A percentile compares a stretch with the other conserved stretches of the same genome.
phyloP scores from a whole-genome alignment of 345 rosid genomes.

The Sisymbrium irio region DNA sequence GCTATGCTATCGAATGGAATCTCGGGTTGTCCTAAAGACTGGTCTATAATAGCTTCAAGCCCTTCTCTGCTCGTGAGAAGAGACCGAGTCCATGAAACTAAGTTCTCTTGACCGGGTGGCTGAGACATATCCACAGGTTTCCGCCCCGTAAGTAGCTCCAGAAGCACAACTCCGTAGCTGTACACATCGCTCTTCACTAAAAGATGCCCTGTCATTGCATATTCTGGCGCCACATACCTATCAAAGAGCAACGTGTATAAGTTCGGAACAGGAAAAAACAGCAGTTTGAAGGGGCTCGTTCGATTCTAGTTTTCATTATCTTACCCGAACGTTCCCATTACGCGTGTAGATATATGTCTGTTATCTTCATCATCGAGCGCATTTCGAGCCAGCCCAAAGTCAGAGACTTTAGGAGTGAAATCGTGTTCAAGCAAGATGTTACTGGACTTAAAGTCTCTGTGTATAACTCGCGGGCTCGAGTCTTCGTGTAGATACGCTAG shows the following conservation, averaged over 20 bases:
- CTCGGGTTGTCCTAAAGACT: slow-evolving; percentile 54
- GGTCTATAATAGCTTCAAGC: slow-evolving; percentile 62
- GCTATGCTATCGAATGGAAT: slow-evolving; percentile 75
- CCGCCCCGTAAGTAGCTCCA: slow-evolving; percentile 85
- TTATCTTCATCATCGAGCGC: slow-evolving; percentile 83
- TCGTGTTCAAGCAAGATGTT: slow-evolving; percentile 91
- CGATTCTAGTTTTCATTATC: background rate
- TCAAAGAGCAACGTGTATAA: background rate
- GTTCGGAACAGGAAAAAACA: background rate
- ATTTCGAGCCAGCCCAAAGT: slow-evolving; percentile 92
- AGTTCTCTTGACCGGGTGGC: slow-evolving; percentile 86
- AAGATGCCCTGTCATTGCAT: slow-evolving; percentile 99
- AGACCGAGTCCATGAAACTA: slow-evolving; percentile 89
- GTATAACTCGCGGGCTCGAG: slow-evolving; percentile 93
- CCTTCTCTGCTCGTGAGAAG: slow-evolving; percentile 76
- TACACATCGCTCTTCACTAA: slow-evolving; percentile 98
- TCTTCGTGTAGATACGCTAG: slow-evolving; percentile 96
- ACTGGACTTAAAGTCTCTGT: slow-evolving; percentile 95
- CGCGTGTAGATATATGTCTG: slow-evolving; percentile 88
- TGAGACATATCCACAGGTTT: slow-evolving; percentile 94
- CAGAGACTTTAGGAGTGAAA: slow-evolving; percentile 91
- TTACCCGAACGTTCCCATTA: slow-evolving; percentile 99
- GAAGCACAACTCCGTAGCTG: slow-evolving; percentile 97
- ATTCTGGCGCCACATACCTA: slow-evolving; percentile 96
- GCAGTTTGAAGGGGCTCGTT: background rate